Percentiles rank a stretch among this genome's conserved stretches.
Conservation (phyloP, 371 early-diverging fungal species). For the Saksenaea vasiformis region DNA sequence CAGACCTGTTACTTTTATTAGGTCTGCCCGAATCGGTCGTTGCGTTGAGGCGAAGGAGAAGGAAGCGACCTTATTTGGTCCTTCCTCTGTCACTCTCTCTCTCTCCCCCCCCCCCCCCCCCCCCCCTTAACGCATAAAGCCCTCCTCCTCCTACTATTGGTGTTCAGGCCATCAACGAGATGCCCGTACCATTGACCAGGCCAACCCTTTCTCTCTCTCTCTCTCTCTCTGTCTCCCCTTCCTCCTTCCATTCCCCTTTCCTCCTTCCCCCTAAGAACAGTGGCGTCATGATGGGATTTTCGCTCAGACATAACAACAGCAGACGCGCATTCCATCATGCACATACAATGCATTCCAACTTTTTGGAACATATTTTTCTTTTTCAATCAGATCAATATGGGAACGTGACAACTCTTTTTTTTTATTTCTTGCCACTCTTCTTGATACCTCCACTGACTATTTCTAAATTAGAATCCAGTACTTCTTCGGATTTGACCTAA, state of each 20-base stretch:
- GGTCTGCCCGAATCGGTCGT: not conserved
- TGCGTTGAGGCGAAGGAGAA: not conserved
- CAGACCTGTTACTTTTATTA: not conserved
- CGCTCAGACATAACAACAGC: not conserved
- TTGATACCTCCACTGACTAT: slow-evolving; percentile 74
- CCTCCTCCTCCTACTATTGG: not conserved
- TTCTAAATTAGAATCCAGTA: not conserved
- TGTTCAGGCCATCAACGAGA: slow-evolving; percentile 1
- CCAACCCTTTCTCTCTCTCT: not conserved
- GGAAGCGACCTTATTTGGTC: not conserved
- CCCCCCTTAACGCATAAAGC: not conserved
- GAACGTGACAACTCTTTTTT: slow-evolving; percentile 3
- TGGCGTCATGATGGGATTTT: not conserved
- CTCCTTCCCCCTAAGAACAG: too few species aligned
- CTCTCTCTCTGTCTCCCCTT: not conserved
- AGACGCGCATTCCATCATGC: not conserved
- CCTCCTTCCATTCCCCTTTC: not conserved
- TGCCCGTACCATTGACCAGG: not conserved
- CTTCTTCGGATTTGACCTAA: not conserved
- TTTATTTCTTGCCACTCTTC: slow-evolving; percentile 81
- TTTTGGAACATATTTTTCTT: not conserved
- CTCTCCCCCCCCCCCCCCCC: too few species aligned
- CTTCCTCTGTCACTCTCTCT: not conserved
- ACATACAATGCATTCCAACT: not conserved
- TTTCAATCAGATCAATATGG: not conserved